phyloP scores from a whole-genome alignment of 106 monocot species.

The Platanthera zijinensis region DNA sequence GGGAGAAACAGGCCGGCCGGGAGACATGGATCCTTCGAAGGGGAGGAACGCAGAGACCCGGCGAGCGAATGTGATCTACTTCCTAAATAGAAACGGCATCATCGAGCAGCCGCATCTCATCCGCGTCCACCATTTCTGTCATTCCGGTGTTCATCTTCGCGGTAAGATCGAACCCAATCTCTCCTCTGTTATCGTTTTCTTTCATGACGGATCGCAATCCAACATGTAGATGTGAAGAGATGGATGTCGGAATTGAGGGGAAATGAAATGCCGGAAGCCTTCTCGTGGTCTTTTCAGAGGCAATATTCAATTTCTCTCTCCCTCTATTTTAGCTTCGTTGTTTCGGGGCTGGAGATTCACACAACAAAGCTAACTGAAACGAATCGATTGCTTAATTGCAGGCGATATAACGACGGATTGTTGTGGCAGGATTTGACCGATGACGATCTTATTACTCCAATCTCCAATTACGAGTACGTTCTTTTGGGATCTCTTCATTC shows the following conservation, averaged over 20 bases:
- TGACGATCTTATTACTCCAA: constrained; percentile 64
- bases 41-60: constrained; percentile 24
- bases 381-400: constrained; percentile 2
- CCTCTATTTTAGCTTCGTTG: neutral
- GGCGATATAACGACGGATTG: constrained; percentile 50
- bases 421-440: constrained; percentile 71
- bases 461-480: constrained; percentile 62
- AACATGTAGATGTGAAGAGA: constrained; percentile 54
- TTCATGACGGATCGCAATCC: neutral
- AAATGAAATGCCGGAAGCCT: constrained; percentile 44
- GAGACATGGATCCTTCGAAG: neutral
- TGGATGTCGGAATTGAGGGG: constrained; percentile 68
- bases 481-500: constrained; percentile 41
- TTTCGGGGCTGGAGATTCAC: neutral
- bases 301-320: neutral
- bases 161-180: constrained; percentile 16
- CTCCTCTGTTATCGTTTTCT: neutral
- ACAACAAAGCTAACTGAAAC: neutral
- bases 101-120: constrained; percentile 62
- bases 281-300: constrained; percentile 77
- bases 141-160: constrained; percentile 36
- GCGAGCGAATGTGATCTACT: constrained; percentile 46
- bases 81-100: constrained; percentile 33
- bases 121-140: constrained; percentile 29
- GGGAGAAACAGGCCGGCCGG: neutral